Percentiles rank a stretch among this genome's conserved stretches.
Evolutionary conservation across 2,329 filamentous ascomycete species (phyloP).

Genomic region (Apiospora saccharicola): DNA sequence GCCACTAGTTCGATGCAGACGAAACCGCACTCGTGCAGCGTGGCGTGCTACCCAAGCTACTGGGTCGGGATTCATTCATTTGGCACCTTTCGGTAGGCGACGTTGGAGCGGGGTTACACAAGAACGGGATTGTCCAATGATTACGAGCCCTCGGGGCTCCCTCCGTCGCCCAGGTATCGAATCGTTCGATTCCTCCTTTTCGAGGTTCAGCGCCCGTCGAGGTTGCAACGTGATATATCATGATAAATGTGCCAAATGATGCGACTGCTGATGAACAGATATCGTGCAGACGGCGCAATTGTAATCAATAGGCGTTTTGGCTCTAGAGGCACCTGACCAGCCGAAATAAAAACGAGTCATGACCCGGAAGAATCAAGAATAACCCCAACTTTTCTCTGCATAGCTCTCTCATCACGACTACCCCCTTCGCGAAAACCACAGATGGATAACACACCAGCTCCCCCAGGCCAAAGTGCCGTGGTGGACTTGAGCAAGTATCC

Average conservation of each 20-base stretch:
- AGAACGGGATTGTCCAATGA: neutral
- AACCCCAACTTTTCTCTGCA: neutral
- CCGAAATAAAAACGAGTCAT: neutral
- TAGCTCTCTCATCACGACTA: neutral
- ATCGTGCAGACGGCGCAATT: neutral
- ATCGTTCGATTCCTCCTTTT: neutral
- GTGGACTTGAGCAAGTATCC: conserved; percentile 39
- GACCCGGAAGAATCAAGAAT: neutral
- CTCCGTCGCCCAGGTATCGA: neutral
- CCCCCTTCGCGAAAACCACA: neutral
- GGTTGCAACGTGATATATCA: neutral
- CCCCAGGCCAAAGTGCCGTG: conserved; percentile 31
- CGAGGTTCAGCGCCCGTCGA: neutral
- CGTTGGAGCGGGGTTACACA: neutral
- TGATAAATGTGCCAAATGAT: too few species aligned
- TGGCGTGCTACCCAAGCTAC: neutral
- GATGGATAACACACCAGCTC: conserved; percentile 29
- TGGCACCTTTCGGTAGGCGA: neutral
- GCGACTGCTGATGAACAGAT: neutral
- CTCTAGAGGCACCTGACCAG: neutral
- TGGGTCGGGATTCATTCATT: neutral
- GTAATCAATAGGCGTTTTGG: neutral
- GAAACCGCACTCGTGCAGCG: neutral
- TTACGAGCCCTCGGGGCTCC: neutral
- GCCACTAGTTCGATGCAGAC: neutral